Evolutionary conservation across 179 eudicot species (phyloP), one percentile per base, ranked within the genome.

Genomic region (Spergularia azorica): DNA sequence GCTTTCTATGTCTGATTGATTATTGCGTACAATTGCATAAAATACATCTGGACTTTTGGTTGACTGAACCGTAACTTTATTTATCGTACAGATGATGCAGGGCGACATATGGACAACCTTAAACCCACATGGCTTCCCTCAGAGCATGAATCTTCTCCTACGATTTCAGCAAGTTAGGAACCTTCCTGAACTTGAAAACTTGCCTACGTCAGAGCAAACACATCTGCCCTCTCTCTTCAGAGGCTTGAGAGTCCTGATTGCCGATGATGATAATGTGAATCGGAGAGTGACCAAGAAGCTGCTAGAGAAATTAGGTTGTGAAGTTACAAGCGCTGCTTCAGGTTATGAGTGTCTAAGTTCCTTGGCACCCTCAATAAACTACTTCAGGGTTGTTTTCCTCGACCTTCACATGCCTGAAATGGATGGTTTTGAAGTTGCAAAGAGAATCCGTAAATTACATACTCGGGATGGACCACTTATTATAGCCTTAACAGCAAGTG

Each of bases 331-430:
- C 3, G 82, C 79, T 63, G 77, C 84, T 10, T 79, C 87, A 0
- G 87, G 87, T 15, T 77, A 70, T 16, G 85, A 86, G 67, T 83
- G 87, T 76, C 77, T 86, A 17, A 77, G 76, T 75, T 72, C 87
- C 4, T 72, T 84, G 64, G 85, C 86, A 4, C 75, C 87, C 16
- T 70, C 79, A 0, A 61, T 63, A n/a, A 75, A 83, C 61, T 63
- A 56, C 18, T 79, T 74, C 70, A 79, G 84, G 65, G 77, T 86
- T 9, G 79, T 86, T 26, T 48, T 86, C 66, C 74, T 86, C 57
- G 89, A 82, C 56, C 86, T 86, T 54, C 85, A 86, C 17, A 86
- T 86, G 89, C 89, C 87, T 0, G 86, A 86, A 43, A 80, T 84
- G 75, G 87, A 84, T 36, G 87, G 87, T 16, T 84, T 77, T 46